These are phyloP conservation scores for Serendipita indica DNA, from an alignment of 768 basidiomycete genomes.

Conservation along the genomic window DNA sequence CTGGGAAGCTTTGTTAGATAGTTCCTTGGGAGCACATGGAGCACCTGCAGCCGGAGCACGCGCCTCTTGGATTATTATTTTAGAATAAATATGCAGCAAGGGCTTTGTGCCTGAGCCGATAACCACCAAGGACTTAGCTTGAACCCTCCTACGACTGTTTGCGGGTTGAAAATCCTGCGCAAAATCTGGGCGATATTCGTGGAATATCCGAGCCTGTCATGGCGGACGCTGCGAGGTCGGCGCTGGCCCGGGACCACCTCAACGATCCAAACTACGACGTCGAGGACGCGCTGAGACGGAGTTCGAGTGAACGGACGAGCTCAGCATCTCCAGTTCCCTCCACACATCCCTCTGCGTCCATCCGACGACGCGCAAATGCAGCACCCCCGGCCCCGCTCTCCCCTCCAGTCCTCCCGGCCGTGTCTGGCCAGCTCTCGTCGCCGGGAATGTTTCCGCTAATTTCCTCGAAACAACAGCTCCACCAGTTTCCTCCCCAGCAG, in stretches of 20 bases:
- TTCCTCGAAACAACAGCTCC: background rate
- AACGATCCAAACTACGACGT: constrained; percentile 6
- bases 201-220: too few relatives aligned
- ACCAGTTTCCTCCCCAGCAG: constrained; percentile 6
- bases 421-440: background rate
- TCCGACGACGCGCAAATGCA: constrained; percentile 6
- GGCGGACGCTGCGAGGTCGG: background rate
- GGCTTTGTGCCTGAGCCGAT: too few relatives aligned
- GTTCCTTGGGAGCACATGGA: too few relatives aligned
- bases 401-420: background rate
- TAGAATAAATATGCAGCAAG: too few relatives aligned
- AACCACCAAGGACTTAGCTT: too few relatives aligned
- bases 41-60: too few relatives aligned
- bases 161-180: too few relatives aligned
- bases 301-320: constrained; percentile 3
- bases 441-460: background rate
- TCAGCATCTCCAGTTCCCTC: background rate
- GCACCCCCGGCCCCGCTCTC: constrained; percentile 7
- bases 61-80: too few relatives aligned
- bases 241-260: constrained; percentile 2
- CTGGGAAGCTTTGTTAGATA: too few relatives aligned
- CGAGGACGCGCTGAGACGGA: background rate
- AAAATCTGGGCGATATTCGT: too few relatives aligned
- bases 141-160: too few relatives aligned
- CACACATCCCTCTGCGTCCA: background rate